Conservation (phyloP, 163 green algal species). For the Scenedesmus sp. region DNA sequence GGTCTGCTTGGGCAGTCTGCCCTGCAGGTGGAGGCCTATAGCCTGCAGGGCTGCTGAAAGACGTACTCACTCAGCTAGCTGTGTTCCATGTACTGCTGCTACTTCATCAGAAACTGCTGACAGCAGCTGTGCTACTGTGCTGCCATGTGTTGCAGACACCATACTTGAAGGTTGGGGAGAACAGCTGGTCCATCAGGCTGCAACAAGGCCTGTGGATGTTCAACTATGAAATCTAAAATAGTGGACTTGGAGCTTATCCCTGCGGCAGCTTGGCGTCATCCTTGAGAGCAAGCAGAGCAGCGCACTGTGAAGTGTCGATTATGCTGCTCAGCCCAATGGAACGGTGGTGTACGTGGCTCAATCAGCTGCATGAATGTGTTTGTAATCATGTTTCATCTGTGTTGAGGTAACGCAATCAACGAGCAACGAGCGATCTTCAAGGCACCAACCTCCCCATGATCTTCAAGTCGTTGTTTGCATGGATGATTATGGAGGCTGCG, state of each 20-base stretch:
- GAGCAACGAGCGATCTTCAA: no score
- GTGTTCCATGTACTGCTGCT: background rate
- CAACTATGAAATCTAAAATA: slow-evolving; percentile 33
- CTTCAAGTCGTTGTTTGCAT: no score
- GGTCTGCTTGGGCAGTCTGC: background rate
- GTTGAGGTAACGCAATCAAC: no score
- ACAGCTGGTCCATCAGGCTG: slow-evolving; percentile 34
- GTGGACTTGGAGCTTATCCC: background rate
- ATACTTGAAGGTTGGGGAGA: slow-evolving; percentile 43
- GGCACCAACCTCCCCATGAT: no score
- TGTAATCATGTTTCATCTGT: no score
- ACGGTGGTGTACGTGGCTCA: background rate
- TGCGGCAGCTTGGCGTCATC: background rate
- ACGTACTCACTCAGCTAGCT: background rate
- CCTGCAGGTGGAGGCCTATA: background rate
- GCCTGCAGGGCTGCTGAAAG: background rate
- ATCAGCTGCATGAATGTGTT: background rate
- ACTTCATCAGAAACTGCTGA: background rate
- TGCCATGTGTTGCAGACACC: slow-evolving; percentile 31
- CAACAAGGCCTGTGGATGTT: background rate
- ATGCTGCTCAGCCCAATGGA: background rate
- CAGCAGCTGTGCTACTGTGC: background rate
- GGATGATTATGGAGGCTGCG: no score
- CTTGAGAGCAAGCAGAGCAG: background rate
- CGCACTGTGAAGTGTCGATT: background rate